phyloP scores from a whole-genome alignment of 176 grass and related monocot species.

The Elymus sibiricus region DNA sequence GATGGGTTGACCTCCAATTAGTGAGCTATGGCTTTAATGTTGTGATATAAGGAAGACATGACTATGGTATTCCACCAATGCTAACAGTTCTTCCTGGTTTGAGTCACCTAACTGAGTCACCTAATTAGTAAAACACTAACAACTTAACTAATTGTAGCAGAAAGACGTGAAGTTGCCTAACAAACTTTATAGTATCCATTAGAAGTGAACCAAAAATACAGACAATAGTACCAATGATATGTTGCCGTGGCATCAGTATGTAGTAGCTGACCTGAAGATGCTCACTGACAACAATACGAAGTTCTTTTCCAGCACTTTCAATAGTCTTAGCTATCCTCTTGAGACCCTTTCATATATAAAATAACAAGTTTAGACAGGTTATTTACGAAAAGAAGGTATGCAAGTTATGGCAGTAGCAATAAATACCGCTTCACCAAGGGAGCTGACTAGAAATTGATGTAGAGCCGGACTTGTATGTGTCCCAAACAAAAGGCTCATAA shows the following conservation, averaged over 20 bases:
- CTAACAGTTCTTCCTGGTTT: not conserved
- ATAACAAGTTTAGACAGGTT: conserved; percentile 26
- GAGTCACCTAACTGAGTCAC: not conserved
- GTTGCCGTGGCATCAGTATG: not conserved
- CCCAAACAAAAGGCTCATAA: conserved; percentile 85
- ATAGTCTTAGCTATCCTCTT: conserved; percentile 78
- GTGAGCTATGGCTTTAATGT: not conserved
- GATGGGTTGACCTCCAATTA: conserved; percentile 11
- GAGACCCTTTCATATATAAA: conserved; percentile 58
- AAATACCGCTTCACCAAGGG: conserved; percentile 88
- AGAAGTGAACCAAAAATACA: conserved; percentile 6
- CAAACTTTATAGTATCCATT: conserved; percentile 18
- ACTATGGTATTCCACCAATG: not conserved
- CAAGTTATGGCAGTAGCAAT: not conserved
- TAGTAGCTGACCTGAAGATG: conserved; percentile 77
- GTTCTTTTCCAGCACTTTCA: conserved; percentile 80
- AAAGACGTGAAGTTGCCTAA: not conserved
- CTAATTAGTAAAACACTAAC: not conserved
- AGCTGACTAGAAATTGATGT: conserved; percentile 88
- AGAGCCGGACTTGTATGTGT: conserved; percentile 81
- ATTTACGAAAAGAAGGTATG: conserved; percentile 12
- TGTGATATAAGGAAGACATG: not conserved
- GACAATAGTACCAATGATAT: not conserved
- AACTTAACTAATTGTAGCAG: not conserved
- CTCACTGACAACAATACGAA: conserved; percentile 78